Percentiles rank a stretch among this genome's conserved stretches.
These are phyloP conservation scores for Neltuma alba DNA, from an alignment of 306 rosid genomes.

Conservation along the genomic window DNA sequence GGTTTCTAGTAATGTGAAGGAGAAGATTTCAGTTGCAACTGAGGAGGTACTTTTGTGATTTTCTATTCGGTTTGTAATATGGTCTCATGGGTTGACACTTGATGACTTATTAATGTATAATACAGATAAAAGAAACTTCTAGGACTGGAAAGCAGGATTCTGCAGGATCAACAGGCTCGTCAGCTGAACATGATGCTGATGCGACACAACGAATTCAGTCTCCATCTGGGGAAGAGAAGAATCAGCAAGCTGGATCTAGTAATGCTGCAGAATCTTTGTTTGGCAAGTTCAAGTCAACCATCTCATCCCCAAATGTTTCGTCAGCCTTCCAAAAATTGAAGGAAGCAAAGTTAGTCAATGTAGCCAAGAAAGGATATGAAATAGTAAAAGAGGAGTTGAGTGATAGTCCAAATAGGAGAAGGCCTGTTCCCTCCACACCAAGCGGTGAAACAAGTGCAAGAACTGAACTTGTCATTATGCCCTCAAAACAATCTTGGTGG, in stretches of 20 bases:
- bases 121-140: constrained; percentile 74
- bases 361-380: constrained; percentile 80
- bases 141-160: constrained; percentile 70
- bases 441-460: constrained; percentile 69
- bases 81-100: constrained; percentile 16
- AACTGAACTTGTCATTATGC: constrained; percentile 68
- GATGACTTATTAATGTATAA: constrained; percentile 29
- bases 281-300: constrained; percentile 69
- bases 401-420: constrained; percentile 62
- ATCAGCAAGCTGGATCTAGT: constrained; percentile 49
- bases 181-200: constrained; percentile 53
- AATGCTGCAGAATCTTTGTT: constrained; percentile 63
- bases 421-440: constrained; percentile 52
- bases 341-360: constrained; percentile 65
- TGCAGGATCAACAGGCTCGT: constrained; percentile 56
- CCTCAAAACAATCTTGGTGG: constrained; percentile 74
- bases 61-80: constrained; percentile 15
- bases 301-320: constrained; percentile 65
- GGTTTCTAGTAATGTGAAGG: constrained; percentile 86
- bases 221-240: constrained; percentile 51
- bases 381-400: constrained; percentile 82
- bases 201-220: constrained; percentile 46
- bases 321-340: constrained; percentile 70
- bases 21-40: constrained; percentile 80
- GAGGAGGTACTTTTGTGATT: constrained; percentile 68